phyloP scores from a whole-genome alignment of 768 basidiomycete genomes.

The Exidia glandulosa region DNA sequence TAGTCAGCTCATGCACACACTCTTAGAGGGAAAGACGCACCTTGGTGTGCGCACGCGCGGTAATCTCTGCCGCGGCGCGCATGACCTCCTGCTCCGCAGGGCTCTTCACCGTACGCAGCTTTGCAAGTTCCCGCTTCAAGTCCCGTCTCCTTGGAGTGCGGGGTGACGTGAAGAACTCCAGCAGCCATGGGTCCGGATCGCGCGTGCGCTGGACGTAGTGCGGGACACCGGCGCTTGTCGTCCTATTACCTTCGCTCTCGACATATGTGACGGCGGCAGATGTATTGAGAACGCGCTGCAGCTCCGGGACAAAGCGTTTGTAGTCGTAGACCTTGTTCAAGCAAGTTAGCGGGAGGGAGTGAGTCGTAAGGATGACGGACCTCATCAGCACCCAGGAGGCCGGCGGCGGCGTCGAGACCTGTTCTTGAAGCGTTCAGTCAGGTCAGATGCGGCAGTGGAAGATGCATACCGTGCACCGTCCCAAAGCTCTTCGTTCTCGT shows the following conservation, averaged over 20 bases:
- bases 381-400: constrained; percentile 70
- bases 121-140: constrained; percentile 60
- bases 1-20: neutral
- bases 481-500: constrained; percentile 77
- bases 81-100: constrained; percentile 65
- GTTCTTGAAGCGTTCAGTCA: constrained; percentile 34
- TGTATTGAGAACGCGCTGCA: constrained; percentile 20
- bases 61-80: constrained; percentile 80
- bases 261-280: too few species aligned
- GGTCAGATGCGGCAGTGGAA: neutral
- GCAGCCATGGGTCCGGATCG: too few species aligned
- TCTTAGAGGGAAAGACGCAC: constrained; percentile 25
- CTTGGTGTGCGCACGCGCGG: constrained; percentile 73
- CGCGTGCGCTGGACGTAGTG: too few species aligned
- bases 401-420: constrained; percentile 48
- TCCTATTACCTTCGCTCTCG: too few species aligned
- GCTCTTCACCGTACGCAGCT: constrained; percentile 71
- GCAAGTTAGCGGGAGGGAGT: constrained; percentile 25
- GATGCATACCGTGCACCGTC: constrained; percentile 60
- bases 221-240: too few species aligned
- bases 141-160: constrained; percentile 29
- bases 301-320: constrained; percentile 43
- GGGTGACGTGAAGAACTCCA: neutral
- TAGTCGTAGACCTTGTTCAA: constrained; percentile 31
- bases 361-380: constrained; percentile 17